These are phyloP conservation scores for Ascosphaera apis DNA, from an alignment of 2,329 filamentous ascomycete genomes.

Conservation along the genomic window DNA sequence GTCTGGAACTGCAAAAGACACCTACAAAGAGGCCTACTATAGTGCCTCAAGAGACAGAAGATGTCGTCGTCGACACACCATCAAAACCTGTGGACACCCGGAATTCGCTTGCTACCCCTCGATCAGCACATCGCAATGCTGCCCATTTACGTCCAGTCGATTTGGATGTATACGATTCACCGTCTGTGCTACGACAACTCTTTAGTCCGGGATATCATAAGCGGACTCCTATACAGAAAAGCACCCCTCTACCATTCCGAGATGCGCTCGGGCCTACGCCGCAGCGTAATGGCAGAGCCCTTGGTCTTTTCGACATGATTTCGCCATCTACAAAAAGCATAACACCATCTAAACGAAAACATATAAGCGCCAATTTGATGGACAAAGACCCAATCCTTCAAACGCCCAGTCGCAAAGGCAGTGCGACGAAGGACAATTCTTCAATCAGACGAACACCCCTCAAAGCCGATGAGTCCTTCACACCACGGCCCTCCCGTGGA, in stretches of 20 bases:
- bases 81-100: conserved; percentile 6
- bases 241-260: conserved; percentile 15
- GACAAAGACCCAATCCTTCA: conserved; percentile 1
- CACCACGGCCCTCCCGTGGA: background rate
- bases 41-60: background rate
- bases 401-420: conserved; percentile 12
- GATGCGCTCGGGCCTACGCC: conserved; percentile 24
- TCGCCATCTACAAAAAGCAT: conserved; percentile 13
- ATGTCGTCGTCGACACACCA: conserved; percentile 1
- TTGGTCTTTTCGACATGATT: conserved; percentile 26
- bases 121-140: background rate
- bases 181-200: conserved; percentile 15
- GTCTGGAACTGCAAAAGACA: conserved; percentile 1
- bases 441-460: too few relatives aligned
- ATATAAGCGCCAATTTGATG: conserved; percentile 1
- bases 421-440: too few relatives aligned
- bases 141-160: conserved; percentile 13
- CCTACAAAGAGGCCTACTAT: background rate
- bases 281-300: conserved; percentile 23
- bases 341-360: conserved; percentile 8
- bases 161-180: conserved; percentile 23
- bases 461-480: conserved; percentile 3
- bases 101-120: background rate
- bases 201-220: conserved; percentile 15
- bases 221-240: conserved; percentile 5